Base-by-base conservation (phyloP, 2,329 filamentous ascomycete genomes). In the Aureobasidium vineae region DNA sequence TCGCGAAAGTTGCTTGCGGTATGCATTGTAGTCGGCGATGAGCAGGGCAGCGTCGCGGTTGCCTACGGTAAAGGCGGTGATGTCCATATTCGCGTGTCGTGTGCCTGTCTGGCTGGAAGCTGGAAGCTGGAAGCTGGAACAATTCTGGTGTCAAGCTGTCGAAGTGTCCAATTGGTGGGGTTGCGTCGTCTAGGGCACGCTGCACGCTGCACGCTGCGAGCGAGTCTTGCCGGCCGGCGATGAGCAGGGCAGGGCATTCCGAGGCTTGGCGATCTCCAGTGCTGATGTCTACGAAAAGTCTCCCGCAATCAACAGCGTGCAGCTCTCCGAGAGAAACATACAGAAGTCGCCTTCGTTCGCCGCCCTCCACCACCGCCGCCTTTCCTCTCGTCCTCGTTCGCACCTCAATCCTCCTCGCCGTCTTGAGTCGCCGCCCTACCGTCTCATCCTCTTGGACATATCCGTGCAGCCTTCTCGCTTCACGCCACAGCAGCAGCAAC, bases 11-110 rank as follows among this genome's bases (percentile, higher is more conserved):
- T 92, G 90, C 57, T 83, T 82, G 73, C 92, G 89, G 78, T 98
- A 98, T 66, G 89, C 89, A 74, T 86, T 87, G 80, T 97, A 93
- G 80, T 97, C 92, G 72, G 92, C 93, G 70, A 95, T 88, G 36
- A 96, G 85, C 61, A 97, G 88, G 43, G 91, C 91, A 73, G 90
- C 86, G 76, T 96, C 90, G 70, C 95, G 85, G 70, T 90, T 88
- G 63, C 88, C 86, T 74, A 92, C 85, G 71, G 98, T 82, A 70
- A 91, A 93, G 71, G 86, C 86, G 66, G 95, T 98, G 78, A 98
- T 91, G 70, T 97, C 91, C 94, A 98, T 59, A 36, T 1, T 56
- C 36, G 53, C 50, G 50, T 54, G 50, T 36, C 28, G 50, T 36
- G 28, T 54, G 50, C 50, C n/a, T n/a, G n/a, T n/a, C n/a, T n/a